Evolutionary conservation across 176 grass and related monocot species (phyloP).

Genomic region (Musa itinerans): DNA sequence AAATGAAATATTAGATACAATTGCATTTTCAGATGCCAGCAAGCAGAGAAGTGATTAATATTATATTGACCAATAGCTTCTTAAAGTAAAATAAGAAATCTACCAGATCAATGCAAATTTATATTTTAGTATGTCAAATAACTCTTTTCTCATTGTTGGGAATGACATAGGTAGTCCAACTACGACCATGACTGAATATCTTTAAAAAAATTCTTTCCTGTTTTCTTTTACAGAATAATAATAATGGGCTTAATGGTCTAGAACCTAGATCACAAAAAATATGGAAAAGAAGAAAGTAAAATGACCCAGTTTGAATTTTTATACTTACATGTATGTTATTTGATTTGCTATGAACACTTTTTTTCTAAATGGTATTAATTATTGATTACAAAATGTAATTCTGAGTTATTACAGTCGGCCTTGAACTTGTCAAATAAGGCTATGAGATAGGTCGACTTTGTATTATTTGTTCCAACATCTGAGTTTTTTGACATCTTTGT

Average conservation of each 20-base stretch:
- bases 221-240: not conserved
- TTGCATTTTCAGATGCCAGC: not conserved
- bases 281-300: not conserved
- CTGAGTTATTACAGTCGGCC: too few species aligned
- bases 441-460: not conserved
- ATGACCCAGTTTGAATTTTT: not conserved
- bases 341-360: not conserved
- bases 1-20: not conserved
- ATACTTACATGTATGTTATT: not conserved
- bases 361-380: not conserved
- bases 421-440: not conserved
- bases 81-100: not conserved
- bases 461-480: not conserved
- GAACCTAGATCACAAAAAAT: too few species aligned
- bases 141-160: not conserved
- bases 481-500: slow-evolving; percentile 5
- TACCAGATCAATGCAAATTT: not conserved
- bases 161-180: not conserved
- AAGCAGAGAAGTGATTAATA: not conserved
- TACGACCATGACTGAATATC: not conserved
- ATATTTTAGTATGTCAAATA: not conserved
- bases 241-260: not conserved
- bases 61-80: not conserved
- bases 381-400: too few species aligned
- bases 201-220: not conserved